These are phyloP conservation scores for Penicillium sp. DNA, from an alignment of 2,329 filamentous ascomycete genomes.

Conservation along the genomic window DNA sequence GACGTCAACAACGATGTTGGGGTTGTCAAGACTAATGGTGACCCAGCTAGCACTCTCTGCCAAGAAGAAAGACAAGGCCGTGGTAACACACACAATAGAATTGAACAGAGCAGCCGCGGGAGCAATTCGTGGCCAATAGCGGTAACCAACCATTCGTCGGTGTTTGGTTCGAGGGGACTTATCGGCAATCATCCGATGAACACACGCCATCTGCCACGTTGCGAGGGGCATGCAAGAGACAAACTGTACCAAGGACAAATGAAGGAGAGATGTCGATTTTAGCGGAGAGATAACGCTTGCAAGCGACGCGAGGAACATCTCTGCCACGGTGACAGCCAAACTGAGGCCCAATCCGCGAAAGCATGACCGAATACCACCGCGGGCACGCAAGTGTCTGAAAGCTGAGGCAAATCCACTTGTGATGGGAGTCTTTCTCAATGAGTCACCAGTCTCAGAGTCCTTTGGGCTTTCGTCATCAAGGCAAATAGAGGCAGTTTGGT, in stretches of 20 bases:
- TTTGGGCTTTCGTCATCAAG: not conserved
- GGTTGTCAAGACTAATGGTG: too few relatives aligned
- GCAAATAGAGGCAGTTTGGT: not conserved
- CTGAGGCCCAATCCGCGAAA: not conserved
- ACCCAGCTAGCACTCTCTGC: not conserved
- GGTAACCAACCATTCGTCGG: not conserved
- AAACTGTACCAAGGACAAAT: not conserved
- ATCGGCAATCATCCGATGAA: not conserved
- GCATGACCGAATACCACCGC: not conserved
- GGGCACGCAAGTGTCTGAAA: not conserved
- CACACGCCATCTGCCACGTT: not conserved
- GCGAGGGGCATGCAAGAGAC: not conserved
- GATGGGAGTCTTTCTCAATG: not conserved
- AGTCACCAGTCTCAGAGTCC: not conserved
- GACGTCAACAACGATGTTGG: not conserved
- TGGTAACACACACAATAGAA: not conserved
- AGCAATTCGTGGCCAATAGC: not conserved
- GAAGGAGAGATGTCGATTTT: too few relatives aligned
- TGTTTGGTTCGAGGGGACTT: not conserved
- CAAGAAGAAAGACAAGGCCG: not conserved
- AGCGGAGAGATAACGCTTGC: not conserved
- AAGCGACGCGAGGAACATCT: not conserved
- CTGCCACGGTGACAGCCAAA: not conserved
- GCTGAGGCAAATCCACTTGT: not conserved
- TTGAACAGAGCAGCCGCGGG: not conserved